Conservation (phyloP, 2,329 filamentous ascomycete species). For the Alternaria sp. region DNA sequence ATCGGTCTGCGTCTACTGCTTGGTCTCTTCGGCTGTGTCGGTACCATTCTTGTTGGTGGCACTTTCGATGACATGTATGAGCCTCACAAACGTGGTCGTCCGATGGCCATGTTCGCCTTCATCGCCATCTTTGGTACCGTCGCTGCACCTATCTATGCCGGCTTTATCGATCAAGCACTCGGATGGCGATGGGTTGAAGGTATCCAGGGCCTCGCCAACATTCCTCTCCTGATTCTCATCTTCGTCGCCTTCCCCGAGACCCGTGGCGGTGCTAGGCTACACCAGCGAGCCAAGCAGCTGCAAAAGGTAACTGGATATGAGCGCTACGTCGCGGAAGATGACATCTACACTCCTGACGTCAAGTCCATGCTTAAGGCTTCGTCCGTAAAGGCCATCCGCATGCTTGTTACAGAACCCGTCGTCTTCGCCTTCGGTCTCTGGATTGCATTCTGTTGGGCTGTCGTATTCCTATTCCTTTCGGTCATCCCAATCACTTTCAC, state of each 20-base stretch:
- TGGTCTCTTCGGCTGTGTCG: slow-evolving; percentile 41
- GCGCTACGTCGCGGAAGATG: slow-evolving; percentile 60
- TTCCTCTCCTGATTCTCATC: slow-evolving; percentile 58
- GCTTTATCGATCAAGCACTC: slow-evolving; percentile 62
- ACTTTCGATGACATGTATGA: slow-evolving; percentile 45
- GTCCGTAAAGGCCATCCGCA: slow-evolving; percentile 62
- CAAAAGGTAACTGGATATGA: slow-evolving; percentile 60
- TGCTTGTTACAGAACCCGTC: slow-evolving; percentile 60
- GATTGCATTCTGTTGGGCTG: slow-evolving; percentile 64
- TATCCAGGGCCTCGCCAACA: slow-evolving; percentile 62
- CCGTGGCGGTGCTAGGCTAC: slow-evolving; percentile 58
- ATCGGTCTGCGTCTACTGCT: slow-evolving; percentile 40
- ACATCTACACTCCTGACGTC: slow-evolving; percentile 61
- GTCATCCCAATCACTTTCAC: slow-evolving; percentile 51
- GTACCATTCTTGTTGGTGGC: slow-evolving; percentile 39
- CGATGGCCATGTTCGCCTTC: slow-evolving; percentile 44
- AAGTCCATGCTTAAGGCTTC: slow-evolving; percentile 59
- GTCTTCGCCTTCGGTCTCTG: slow-evolving; percentile 62
- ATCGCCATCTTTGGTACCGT: slow-evolving; percentile 57
- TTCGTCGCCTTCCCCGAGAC: slow-evolving; percentile 55
- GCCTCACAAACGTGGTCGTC: slow-evolving; percentile 37
- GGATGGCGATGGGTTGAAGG: slow-evolving; percentile 65
- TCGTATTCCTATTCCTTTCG: slow-evolving; percentile 63
- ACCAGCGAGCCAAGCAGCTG: slow-evolving; percentile 60
- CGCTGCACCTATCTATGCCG: slow-evolving; percentile 62